phyloP scores from a whole-genome alignment of 1,139 yeast genomes.

The Saccharomyces hybrid region DNA sequence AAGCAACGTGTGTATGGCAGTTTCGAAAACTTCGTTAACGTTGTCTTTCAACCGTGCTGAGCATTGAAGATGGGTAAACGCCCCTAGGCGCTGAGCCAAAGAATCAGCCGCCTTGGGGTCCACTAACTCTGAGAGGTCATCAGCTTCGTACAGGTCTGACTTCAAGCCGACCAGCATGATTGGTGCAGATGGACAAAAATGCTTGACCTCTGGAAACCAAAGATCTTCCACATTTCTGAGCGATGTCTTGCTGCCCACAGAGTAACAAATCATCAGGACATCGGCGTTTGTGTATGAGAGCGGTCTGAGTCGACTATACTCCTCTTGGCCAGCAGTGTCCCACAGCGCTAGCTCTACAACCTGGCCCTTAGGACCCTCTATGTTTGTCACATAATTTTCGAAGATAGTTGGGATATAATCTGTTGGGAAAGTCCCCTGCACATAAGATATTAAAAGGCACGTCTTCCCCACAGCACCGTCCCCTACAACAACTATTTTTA shows the following conservation, averaged over 20 bases:
- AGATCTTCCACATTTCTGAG: constrained; percentile 67
- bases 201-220: constrained; percentile 83
- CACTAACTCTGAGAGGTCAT: constrained; percentile 9
- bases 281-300: constrained; percentile 79
- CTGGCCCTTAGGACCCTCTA: constrained; percentile 42
- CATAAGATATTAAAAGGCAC: constrained; percentile 71
- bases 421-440: constrained; percentile 67
- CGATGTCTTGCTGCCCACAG: constrained; percentile 57
- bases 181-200: constrained; percentile 77
- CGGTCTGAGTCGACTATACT: constrained; percentile 78
- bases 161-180: constrained; percentile 74
- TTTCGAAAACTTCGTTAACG: constrained; percentile 58
- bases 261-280: constrained; percentile 65
- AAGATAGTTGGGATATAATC: constrained; percentile 82
- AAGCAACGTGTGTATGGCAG: constrained; percentile 25
- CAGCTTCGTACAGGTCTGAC: constrained; percentile 47
- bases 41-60: constrained; percentile 68
- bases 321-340: constrained; percentile 97
- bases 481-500: constrained; percentile 79
- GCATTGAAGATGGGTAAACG: constrained; percentile 69
- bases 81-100: constrained; percentile 60
- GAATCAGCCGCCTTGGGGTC: constrained; percentile 23
- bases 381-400: constrained; percentile 71
- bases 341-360: constrained; percentile 67
- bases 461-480: constrained; percentile 96